A percentile compares a stretch with the other conserved stretches of the same genome.
These are phyloP conservation scores for Pichia eremophila DNA, from an alignment of 805 yeast genomes.

Conservation along the genomic window DNA sequence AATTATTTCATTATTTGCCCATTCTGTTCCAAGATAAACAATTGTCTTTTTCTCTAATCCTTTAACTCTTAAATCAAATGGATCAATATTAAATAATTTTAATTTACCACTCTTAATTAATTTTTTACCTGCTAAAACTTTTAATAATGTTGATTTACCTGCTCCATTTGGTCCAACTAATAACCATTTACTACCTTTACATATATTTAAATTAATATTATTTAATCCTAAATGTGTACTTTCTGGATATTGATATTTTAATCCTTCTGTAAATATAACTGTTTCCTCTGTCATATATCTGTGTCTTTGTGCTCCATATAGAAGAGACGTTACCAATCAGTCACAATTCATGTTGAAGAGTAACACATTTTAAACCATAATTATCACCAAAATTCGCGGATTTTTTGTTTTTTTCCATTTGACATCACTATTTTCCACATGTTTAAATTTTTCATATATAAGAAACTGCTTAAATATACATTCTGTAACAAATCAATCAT, in stretches of 20 bases:
- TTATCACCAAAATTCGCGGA: too few relatives aligned
- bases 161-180: slow-evolving; percentile 95
- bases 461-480: too few relatives aligned
- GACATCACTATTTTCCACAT: too few relatives aligned
- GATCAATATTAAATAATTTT: slow-evolving; percentile 74
- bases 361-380: too few relatives aligned
- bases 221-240: slow-evolving; percentile 56
- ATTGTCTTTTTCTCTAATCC: slow-evolving; percentile 8
- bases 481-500: too few relatives aligned
- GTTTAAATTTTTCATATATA: too few relatives aligned
- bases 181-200: slow-evolving; percentile 66
- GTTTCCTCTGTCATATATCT: neutral
- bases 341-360: too few relatives aligned
- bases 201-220: slow-evolving; percentile 50
- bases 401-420: too few relatives aligned
- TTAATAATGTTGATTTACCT: slow-evolving; percentile 84
- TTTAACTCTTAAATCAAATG: slow-evolving; percentile 39
- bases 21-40: slow-evolving; percentile 91
- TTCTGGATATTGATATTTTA: slow-evolving; percentile 61
- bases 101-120: slow-evolving; percentile 67
- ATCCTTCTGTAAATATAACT: slow-evolving; percentile 50
- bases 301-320: too few relatives aligned
- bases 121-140: slow-evolving; percentile 85
- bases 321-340: too few relatives aligned
- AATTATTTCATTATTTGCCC: slow-evolving; percentile 90